These are phyloP conservation scores for Durusdinium trenchii DNA, from an alignment of 73 alveolate genomes.

Conservation along the genomic window DNA sequence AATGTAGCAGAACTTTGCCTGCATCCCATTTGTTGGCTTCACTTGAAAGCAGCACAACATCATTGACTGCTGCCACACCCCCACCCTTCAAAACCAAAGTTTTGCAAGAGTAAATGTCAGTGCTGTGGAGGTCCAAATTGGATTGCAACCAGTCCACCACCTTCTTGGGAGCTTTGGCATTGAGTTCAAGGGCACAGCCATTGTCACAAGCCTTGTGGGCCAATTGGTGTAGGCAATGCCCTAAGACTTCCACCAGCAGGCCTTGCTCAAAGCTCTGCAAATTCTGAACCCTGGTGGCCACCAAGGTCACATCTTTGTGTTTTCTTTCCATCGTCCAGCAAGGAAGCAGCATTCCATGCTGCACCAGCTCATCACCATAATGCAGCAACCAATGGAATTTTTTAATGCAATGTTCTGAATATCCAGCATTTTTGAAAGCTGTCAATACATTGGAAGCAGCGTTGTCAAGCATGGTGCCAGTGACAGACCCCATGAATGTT, in stretches of 20 bases:
- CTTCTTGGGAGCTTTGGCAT: no score
- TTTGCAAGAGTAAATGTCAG: background rate
- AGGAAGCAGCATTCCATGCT: background rate
- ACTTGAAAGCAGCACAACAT: background rate
- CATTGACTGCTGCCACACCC: background rate
- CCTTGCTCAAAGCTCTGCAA: background rate
- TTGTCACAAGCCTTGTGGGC: background rate
- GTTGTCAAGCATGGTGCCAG: background rate
- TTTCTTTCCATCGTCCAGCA: slow-evolving; percentile 52
- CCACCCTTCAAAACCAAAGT: background rate
- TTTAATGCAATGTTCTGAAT: background rate
- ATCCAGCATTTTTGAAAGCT: background rate
- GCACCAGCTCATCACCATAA: background rate
- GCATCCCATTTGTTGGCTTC: background rate
- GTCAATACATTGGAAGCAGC: background rate
- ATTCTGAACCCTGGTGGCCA: background rate
- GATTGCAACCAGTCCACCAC: no score
- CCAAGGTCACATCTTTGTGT: background rate
- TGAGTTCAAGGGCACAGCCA: background rate
- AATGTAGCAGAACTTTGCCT: background rate
- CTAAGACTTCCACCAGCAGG: background rate
- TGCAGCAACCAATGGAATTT: slow-evolving; percentile 22
- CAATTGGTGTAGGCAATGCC: background rate
- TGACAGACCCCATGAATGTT: background rate
- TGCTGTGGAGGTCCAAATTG: no score